Evolutionary conservation across 805 yeast genomes (phyloP).

Genomic region (Clavispora vitiphila): DNA sequence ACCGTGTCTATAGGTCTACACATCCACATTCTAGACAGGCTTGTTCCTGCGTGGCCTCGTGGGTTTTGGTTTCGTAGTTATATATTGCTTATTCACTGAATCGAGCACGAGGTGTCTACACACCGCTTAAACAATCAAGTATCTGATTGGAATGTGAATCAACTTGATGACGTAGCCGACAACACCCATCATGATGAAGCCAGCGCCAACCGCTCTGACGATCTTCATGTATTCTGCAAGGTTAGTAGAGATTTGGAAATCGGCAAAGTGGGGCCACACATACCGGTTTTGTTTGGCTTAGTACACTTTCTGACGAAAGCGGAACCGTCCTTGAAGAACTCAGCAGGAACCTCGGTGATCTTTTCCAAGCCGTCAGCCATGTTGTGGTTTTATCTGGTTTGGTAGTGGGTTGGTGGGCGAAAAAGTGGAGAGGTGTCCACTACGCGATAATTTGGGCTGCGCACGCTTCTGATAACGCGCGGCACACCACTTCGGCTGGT

Average conservation of each 20-base stretch:
- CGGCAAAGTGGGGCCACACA: slow-evolving; percentile 17
- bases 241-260: slow-evolving; percentile 15
- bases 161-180: slow-evolving; percentile 95
- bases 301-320: slow-evolving; percentile 88
- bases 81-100: not conserved
- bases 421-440: slow-evolving; percentile 6
- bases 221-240: slow-evolving; percentile 74
- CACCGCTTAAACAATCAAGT: slow-evolving; percentile 83
- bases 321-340: slow-evolving; percentile 85
- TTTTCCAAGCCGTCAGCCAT: slow-evolving; percentile 68
- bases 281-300: slow-evolving; percentile 81
- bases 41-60: too few species aligned
- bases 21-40: too few species aligned
- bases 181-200: slow-evolving; percentile 95
- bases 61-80: too few species aligned
- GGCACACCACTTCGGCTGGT: too few species aligned
- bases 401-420: not conserved
- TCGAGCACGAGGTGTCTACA: too few species aligned
- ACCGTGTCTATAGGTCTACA: too few species aligned
- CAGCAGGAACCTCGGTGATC: slow-evolving; percentile 80
- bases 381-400: not conserved
- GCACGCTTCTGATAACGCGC: slow-evolving; percentile 1
- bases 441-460: slow-evolving; percentile 1
- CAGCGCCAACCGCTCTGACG: slow-evolving; percentile 93
- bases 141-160: slow-evolving; percentile 93